Base-by-base conservation (phyloP, 176 grass and related monocot species). In the Alopecurus myosuroides region DNA sequence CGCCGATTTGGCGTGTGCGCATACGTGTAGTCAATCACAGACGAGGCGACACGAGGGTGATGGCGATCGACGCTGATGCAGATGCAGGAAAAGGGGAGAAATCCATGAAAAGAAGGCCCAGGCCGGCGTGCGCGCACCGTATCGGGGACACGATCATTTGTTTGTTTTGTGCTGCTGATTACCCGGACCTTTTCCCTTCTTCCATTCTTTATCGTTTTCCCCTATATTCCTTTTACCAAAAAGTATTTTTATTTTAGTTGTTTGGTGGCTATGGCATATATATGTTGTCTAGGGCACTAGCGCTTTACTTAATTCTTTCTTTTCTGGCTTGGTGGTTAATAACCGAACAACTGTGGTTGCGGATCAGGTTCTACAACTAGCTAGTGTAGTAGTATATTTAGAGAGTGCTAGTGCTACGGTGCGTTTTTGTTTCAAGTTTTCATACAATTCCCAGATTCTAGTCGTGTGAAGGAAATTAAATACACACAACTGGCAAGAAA, bases 61-160 rank as follows among this genome's bases (percentile, higher is more conserved):
- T 52, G 69, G 60, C 7, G 85, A 82, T 58, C 46, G 42, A 31
- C 48, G 86, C 41, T 45, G 87, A 85, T 83, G 76, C 42, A 77
- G 51, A 85, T 44, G 60, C 18, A 62, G 14, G 51, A 35, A 65
- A 68, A 51, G 13, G 44, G 44, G 30, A 52, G 30, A 25, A 50
- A 74, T 74, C 0, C 4, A 25, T 25, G n/a, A 25, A 75, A 75
- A 75, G 1, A 34, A 64, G 14, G 0, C 14, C 53, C 55, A n/a
- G n/a, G n/a, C 61, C n/a, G 18, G 79, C 31, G 70, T 53, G 79
- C 63, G 45, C 79, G 79, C 79, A 69, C 79, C 78, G 11, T 34
- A 80, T 80, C 40, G 18, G 19, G 7, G 11, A 80, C 60, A 49
- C 20, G 12, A 81, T 81, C 78, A n/a, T n/a, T 28, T 23, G 33